phyloP scores from a whole-genome alignment of 169 alveolate species.

The Plasmodium malariae region DNA sequence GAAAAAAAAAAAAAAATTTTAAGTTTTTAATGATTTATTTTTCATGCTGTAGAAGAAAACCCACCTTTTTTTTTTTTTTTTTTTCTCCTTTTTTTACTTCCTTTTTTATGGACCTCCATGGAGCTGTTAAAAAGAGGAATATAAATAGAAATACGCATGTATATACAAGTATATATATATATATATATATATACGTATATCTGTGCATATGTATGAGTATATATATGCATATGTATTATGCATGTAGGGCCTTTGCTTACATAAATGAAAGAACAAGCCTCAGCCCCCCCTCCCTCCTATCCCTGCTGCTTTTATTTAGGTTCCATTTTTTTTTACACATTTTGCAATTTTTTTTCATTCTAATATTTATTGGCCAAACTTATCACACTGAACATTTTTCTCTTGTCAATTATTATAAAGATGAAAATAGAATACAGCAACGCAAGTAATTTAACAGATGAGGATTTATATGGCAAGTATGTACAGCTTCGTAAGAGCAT shows the following conservation, averaged over 20 bases:
- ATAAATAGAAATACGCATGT: background rate
- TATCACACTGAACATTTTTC: too few species aligned
- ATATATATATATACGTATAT: too few species aligned
- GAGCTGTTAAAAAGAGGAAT: background rate
- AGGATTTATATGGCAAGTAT: conserved; percentile 24
- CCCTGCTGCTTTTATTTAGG: too few species aligned
- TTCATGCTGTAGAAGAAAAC: background rate
- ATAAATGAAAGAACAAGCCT: too few species aligned
- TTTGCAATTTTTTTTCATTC: too few species aligned
- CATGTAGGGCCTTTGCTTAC: too few species aligned
- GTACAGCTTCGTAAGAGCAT: conserved; percentile 16
- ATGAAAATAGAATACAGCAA: background rate
- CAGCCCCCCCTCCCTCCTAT: too few species aligned
- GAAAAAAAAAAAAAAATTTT: too few species aligned
- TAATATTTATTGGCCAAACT: too few species aligned
- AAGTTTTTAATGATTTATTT: background rate
- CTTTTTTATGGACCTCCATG: background rate
- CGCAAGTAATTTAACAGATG: conserved; percentile 5
- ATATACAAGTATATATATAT: background rate
- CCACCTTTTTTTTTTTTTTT: background rate
- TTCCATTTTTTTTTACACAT: too few species aligned
- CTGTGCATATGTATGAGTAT: background rate
- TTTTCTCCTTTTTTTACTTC: too few species aligned
- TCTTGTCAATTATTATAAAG: background rate
- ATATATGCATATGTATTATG: background rate